Base-by-base conservation (phyloP, 2,329 filamentous ascomycete genomes). In the Fusarium dlaminii region DNA sequence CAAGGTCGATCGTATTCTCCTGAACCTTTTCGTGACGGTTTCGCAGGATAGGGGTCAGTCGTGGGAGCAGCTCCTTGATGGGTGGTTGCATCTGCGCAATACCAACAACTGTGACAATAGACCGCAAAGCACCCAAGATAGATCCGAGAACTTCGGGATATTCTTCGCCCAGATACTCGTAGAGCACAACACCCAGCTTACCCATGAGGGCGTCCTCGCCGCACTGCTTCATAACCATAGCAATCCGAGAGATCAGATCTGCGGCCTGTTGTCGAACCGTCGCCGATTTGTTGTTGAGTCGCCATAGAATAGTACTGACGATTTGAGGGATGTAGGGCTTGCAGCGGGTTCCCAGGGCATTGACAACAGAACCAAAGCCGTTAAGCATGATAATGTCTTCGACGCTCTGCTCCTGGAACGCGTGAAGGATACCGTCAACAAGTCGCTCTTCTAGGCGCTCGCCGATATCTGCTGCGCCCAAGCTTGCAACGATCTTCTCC, bases 1-100 rank as follows among this genome's bases (percentile, higher is more conserved):
- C 96, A 5, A 99, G 89, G 82, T 99, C 96, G 78, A 99, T 98
- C 1, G 96, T 98, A 83, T 99, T 99, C 80, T 99, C 96, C 82
- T 99, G 96, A 48, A 99, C 97, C 84, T 99, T 99, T 81, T 99
- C 96, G 85, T 99, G 96, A 73, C 96, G 93, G 84, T 99, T 99
- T 81, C 96, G 94, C 61, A 99, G 88, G 81, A 99, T 99, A n/a
- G 96, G 96, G 3, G 96, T 99, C 39, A 99, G 90, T 45, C 96
- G 94, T 22, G 96, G 96, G 15, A 99, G 89, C 36, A 99, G 88
- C 81, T 99, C 97, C 81, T 96, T 96, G 86, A 99, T 98, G 5
- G 96, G 96, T 20, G 96, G 96, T 79, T 98, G 95, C 96, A 98
- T 98, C 83, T 97, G 94, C 78, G 94, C 93, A 85, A 99, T 98